Percentiles rank a stretch among this genome's conserved stretches.
These are phyloP conservation scores for Firmiana major DNA, from an alignment of 345 rosid species.

Conservation along the genomic window DNA sequence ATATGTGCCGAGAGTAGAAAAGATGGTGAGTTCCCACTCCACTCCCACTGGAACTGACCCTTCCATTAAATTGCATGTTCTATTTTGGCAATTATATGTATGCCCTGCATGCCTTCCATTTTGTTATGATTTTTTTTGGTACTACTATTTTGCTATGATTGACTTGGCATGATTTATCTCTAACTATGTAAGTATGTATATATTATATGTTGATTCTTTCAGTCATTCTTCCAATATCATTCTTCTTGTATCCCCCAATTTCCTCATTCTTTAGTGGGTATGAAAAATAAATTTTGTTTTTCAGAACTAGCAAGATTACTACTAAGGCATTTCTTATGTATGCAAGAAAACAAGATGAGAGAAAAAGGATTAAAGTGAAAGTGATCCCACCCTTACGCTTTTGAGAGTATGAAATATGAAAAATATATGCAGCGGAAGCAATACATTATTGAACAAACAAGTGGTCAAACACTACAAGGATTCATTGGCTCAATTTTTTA, in stretches of 20 bases:
- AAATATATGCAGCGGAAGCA: too few relatives aligned
- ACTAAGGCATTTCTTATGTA: neutral
- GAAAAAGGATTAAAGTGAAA: neutral
- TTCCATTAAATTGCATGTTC: neutral
- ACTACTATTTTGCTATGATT: too few relatives aligned
- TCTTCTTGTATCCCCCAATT: too few relatives aligned
- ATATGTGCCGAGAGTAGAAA: neutral
- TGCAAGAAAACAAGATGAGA: neutral
- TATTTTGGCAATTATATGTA: neutral
- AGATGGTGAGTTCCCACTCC: neutral
- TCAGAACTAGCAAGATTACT: neutral
- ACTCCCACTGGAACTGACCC: neutral
- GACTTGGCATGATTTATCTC: neutral
- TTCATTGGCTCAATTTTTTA: too few relatives aligned
- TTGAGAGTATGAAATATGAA: too few relatives aligned
- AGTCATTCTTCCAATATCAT: neutral
- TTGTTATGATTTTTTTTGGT: too few relatives aligned
- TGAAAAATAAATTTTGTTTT: neutral
- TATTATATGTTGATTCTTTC: neutral
- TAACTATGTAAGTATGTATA: too few relatives aligned
- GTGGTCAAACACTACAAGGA: too few relatives aligned
- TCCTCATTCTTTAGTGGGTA: too few relatives aligned
- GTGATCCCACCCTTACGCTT: too few relatives aligned
- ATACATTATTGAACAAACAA: too few relatives aligned
- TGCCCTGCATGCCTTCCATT: neutral